Conservation (phyloP, 192 early-diverging fungal genomes). For the Coemansia sp. region DNA sequence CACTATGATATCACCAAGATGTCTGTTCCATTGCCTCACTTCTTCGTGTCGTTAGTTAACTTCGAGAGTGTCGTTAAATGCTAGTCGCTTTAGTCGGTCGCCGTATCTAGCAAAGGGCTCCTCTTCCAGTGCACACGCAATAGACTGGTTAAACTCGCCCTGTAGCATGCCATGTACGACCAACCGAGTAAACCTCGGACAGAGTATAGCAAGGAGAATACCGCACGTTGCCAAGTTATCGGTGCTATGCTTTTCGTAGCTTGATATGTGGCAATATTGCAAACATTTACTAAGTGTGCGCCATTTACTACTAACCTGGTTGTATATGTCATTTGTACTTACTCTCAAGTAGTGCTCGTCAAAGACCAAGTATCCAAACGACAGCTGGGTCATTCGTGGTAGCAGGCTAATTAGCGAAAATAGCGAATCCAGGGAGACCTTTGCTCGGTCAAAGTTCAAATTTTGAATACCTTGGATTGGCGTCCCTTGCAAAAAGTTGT, state of each 20-base stretch:
- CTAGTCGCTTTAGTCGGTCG: background rate
- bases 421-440: background rate
- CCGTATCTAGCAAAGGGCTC: background rate
- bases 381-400: background rate
- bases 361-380: background rate
- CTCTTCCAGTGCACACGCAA: background rate
- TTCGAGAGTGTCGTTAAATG: background rate
- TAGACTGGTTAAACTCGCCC: background rate
- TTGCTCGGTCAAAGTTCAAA: conserved; percentile 4
- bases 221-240: background rate
- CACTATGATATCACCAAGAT: background rate
- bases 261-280: background rate
- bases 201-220: background rate
- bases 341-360: background rate
- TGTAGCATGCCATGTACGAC: background rate
- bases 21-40: background rate
- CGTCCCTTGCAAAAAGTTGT: background rate
- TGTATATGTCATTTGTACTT: background rate
- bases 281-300: background rate
- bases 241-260: background rate
- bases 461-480: background rate
- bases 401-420: background rate
- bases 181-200: conserved; percentile 4
- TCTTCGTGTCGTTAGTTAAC: background rate
- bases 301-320: background rate